phyloP scores from a whole-genome alignment of 768 basidiomycete genomes.

The Suillus sp. region DNA sequence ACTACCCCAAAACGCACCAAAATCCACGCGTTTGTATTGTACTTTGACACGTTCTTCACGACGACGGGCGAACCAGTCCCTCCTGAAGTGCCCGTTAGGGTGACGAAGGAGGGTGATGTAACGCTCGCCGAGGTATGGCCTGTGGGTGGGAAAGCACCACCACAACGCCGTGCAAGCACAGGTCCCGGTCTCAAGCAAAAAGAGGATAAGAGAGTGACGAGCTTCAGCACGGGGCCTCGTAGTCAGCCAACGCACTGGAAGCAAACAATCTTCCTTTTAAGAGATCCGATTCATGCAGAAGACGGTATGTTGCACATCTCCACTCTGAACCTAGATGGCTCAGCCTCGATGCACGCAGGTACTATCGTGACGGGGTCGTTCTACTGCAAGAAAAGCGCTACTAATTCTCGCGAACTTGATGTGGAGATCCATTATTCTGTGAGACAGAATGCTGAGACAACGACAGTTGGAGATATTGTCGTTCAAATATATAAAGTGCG shows the following conservation, averaged over 20 bases:
- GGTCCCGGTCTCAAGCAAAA: constrained; percentile 46
- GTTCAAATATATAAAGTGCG: constrained; percentile 83
- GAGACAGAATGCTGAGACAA: constrained; percentile 39
- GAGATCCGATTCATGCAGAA: constrained; percentile 72
- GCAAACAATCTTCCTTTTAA: constrained; percentile 87
- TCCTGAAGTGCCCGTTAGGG: constrained; percentile 51
- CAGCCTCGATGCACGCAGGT: constrained; percentile 44
- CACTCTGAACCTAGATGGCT: neutral
- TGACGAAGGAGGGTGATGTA: constrained; percentile 60
- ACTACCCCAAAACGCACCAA: constrained; percentile 61
- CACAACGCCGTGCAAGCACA: constrained; percentile 59
- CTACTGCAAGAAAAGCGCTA: constrained; percentile 75
- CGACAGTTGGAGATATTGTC: constrained; percentile 44
- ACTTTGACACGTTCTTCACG: constrained; percentile 95
- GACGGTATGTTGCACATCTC: constrained; percentile 54
- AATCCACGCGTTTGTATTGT: constrained; percentile 80
- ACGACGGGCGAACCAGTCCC: constrained; percentile 54
- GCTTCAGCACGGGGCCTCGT: constrained; percentile 89
- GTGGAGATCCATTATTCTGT: constrained; percentile 84
- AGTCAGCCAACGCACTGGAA: constrained; percentile 96
- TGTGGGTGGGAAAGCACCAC: constrained; percentile 64
- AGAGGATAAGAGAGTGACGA: constrained; percentile 46
- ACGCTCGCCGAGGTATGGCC: constrained; percentile 80
- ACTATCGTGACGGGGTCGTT: constrained; percentile 78
- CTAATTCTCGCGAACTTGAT: constrained; percentile 86